Base-by-base conservation (phyloP, 2,329 filamentous ascomycete genomes). In the Xylaria sp. region DNA sequence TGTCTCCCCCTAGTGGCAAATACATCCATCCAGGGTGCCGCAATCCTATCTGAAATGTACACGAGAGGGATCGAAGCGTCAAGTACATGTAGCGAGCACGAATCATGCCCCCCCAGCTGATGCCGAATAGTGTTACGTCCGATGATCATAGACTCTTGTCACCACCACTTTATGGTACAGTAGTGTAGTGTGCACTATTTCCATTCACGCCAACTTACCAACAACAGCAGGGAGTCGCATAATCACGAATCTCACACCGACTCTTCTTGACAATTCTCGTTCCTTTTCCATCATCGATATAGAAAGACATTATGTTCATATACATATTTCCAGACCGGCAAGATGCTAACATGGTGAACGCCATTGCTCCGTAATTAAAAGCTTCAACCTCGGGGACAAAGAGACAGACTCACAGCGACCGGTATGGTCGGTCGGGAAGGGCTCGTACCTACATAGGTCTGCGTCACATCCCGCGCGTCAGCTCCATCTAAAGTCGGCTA, bases 31-130 rank as follows among this genome's bases (percentile, higher is more conserved):
- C 46, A 33, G 52, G 46, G 53, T 56, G 38, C 49, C 15, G 28
- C 28, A 43, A 60, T 33, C 54, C 51, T 21, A 37, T 25, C n/a
- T n/a, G n/a, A n/a, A 23, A 52, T 57, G 9, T 38, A 46, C 35
- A 51, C 51, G 46, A 46, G 55, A 57, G 56, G 56, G 53, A 63
- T 63, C 51, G 37, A 60, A 40, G 45, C 35, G 28, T n/a, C 31
- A 33, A 19, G 51, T 42, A 31, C 28, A 31, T 31, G 9, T 31
- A 60, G 56, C 63, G 33, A 56, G 54, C 60, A 63, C 63, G 63
- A 63, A 63, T 57, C 57, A 63, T 60, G 57, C 49, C 60, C 63
- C 60, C 63, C 56, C 25, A 63, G 55, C 55, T 40, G 35, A 52
- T 46, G 47, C 46, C 56, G 60, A 62, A 60, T 60, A 57, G 53